Conservation (phyloP, 2,329 filamentous ascomycete species). For the Aspergillus ochraceus region DNA sequence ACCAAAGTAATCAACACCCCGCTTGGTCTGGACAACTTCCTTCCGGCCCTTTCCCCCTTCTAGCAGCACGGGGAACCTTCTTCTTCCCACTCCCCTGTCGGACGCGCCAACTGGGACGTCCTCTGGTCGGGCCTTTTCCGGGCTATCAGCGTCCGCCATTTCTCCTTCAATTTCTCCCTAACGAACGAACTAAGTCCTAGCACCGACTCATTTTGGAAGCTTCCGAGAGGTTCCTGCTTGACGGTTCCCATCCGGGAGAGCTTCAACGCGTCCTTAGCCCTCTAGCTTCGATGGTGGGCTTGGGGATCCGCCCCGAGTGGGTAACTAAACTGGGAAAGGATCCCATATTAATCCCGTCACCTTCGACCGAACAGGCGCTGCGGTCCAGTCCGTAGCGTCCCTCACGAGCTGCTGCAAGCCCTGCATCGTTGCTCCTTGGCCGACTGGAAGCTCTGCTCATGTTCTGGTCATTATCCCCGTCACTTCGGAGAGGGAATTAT, state of each 20-base stretch:
- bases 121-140: constrained; percentile 11
- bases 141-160: constrained; percentile 3
- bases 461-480: background rate
- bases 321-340: constrained; percentile 6
- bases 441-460: background rate
- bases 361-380: constrained; percentile 10
- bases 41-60: constrained; percentile 6
- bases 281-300: constrained; percentile 7
- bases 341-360: constrained; percentile 19
- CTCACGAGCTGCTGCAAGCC: constrained; percentile 16
- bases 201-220: constrained; percentile 2
- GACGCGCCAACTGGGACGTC: constrained; percentile 9
- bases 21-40: background rate
- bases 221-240: constrained; percentile 14
- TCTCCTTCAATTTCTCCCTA: constrained; percentile 1
- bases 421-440: constrained; percentile 1
- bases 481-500: background rate
- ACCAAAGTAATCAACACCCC: constrained; percentile 9
- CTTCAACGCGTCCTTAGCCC: constrained; percentile 9
- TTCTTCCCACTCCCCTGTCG: background rate
- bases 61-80: constrained; percentile 6
- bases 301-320: constrained; percentile 21
- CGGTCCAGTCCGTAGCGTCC: constrained; percentile 5
- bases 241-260: constrained; percentile 11
- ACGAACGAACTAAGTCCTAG: constrained; percentile 3